Base-by-base conservation (phyloP, 177 flowering plant species). In the Tripterygium wilfordii region DNA sequence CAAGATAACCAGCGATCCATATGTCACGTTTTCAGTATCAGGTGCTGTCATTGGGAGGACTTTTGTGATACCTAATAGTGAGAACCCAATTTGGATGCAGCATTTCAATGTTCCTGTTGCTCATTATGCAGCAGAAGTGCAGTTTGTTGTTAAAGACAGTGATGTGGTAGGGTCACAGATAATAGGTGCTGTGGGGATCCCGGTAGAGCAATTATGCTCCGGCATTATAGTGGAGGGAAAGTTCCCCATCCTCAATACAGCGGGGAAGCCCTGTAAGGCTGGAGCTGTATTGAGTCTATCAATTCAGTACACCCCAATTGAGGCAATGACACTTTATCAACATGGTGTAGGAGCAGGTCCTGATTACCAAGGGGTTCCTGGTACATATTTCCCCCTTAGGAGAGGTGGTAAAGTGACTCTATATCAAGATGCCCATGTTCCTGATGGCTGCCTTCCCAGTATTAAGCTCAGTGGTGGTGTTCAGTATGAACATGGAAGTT, bases 341-440 rank as follows among this genome's bases (percentile, higher is more conserved):
- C 51, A 40, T 14, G 88, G 84, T 48, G 68, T 73, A 8, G 84
- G 76, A 7, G 22, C 71, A 2, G 81, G 83, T 46, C 81, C 79
- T 16, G 61, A 72, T 22, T 66, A 61, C 17, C 14, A 18, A 24
- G 91, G 86, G 13, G 81, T 86, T 21, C 76, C 75, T 4, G 79
- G 77, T 18, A 86, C 95, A 3, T 84, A 83, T 38, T 86, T 86
- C 61, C 91, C 91, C 13, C 67, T 85, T 1, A 72, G 97, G 50
- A 80, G 29, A 60, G 82, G 92, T 18, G 82, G 96, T 21, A 65
- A 57, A 36, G 83, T 92, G 31, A 92, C 80, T 2, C 78, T 89
- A 2, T 92, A 92, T 61, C 99, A 92, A 69, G 97, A 89, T 68
- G 96, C 92, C 9, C 89, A 92, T 70, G 89, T 75, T 35, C 70